Evolutionary conservation across 208 protist genomes (phyloP).

Genomic region (Crithidia fasciculata): DNA sequence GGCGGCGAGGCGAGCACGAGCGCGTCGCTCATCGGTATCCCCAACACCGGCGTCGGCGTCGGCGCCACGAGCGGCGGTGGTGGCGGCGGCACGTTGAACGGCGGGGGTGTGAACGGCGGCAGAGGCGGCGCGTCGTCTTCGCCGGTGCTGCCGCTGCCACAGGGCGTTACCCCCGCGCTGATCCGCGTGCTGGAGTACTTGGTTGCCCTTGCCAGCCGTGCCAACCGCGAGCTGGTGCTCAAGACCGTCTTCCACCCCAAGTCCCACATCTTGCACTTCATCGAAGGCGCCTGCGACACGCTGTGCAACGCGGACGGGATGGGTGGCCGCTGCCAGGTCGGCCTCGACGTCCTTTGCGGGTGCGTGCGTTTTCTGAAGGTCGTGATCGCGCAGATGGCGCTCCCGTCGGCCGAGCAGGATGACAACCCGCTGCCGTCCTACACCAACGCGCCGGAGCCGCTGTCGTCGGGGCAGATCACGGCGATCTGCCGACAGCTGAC

Average conservation of each 20-base stretch:
- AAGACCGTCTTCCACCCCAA: conserved; percentile 67
- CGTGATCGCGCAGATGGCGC: conserved; percentile 44
- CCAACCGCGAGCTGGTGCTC: conserved; percentile 64
- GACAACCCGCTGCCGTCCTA: conserved; percentile 45
- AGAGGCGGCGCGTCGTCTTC: neutral
- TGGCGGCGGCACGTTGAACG: neutral
- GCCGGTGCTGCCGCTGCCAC: conserved; percentile 36
- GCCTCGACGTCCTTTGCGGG: conserved; percentile 60
- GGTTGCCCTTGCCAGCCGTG: conserved; percentile 36
- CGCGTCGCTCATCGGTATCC: conserved; percentile 1
- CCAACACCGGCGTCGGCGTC: conserved; percentile 22
- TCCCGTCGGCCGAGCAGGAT: conserved; percentile 13
- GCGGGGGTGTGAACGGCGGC: neutral
- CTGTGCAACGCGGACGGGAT: conserved; percentile 22
- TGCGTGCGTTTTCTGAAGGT: conserved; percentile 65
- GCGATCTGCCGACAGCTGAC: conserved; percentile 65
- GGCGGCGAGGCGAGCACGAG: conserved; percentile 8
- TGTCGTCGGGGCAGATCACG: conserved; percentile 39
- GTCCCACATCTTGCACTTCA: conserved; percentile 61
- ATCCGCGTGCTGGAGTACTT: conserved; percentile 74
- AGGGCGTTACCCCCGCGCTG: conserved; percentile 57
- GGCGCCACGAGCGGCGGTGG: conserved; percentile 1
- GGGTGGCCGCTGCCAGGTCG: conserved; percentile 32
- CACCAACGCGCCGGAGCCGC: conserved; percentile 29
- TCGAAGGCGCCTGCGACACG: conserved; percentile 55